Percentiles rank a stretch among this genome's conserved stretches.
These are phyloP conservation scores for Saturnispora quitensis DNA, from an alignment of 805 yeast species.

Conservation along the genomic window DNA sequence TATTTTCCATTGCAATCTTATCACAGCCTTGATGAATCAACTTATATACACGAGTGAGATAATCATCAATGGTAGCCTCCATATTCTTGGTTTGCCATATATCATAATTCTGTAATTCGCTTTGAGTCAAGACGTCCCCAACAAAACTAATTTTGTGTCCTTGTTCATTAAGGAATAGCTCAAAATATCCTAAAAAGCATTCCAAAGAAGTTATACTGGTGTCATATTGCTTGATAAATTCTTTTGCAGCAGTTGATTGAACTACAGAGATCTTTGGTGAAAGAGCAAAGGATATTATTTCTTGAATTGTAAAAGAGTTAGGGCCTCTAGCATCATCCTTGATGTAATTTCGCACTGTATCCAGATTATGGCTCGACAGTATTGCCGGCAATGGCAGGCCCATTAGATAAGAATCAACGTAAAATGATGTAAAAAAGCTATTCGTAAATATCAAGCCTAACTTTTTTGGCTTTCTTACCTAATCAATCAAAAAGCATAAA, in stretches of 20 bases:
- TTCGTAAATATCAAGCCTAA: not conserved
- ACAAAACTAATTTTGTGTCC: constrained; percentile 9
- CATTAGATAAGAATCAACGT: not conserved
- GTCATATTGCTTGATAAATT: not conserved
- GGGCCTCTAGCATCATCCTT: constrained; percentile 22
- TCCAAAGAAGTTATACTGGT: constrained; percentile 11
- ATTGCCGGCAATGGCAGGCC: not conserved
- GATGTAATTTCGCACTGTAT: constrained; percentile 8
- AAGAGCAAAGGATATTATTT: constrained; percentile 22
- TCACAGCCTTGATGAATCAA: not conserved
- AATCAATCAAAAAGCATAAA: not conserved
- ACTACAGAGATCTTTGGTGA: constrained; percentile 28
- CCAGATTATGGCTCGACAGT: not conserved
- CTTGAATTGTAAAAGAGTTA: constrained; percentile 22
- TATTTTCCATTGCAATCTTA: constrained; percentile 26
- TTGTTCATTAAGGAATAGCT: not conserved
- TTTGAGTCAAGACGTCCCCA: constrained; percentile 3
- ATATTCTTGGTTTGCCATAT: not conserved
- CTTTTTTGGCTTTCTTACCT: not conserved
- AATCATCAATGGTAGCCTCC: not conserved
- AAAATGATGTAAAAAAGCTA: not conserved
- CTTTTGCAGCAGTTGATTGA: constrained; percentile 20
- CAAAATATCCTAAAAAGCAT: constrained; percentile 23
- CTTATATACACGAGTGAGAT: not conserved
- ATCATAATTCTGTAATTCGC: not conserved